Percentiles rank a stretch among this genome's conserved stretches.
phyloP scores from a whole-genome alignment of 192 early-diverging fungal genomes.

The Coemansia aciculifera region DNA sequence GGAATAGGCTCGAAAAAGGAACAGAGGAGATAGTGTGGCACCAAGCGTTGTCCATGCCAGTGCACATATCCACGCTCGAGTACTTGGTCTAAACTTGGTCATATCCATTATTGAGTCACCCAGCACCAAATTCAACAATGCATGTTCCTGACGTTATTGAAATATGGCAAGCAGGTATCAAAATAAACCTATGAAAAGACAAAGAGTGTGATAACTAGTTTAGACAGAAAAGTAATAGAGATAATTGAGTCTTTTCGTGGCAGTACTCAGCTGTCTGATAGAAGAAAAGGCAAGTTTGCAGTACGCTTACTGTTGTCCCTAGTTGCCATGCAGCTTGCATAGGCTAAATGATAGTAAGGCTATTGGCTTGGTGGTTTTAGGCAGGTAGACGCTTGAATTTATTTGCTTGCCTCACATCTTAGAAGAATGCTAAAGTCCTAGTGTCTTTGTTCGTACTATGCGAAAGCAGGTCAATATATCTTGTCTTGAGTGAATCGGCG shows the following conservation, averaged over 20 bases:
- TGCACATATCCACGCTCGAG: conserved; percentile 37
- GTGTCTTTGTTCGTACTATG: no score
- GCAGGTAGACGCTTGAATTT: no score
- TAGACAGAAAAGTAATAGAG: neutral
- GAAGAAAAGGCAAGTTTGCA: no score
- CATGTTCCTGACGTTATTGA: neutral
- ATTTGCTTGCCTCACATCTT: no score
- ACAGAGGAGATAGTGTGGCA: conserved; percentile 39
- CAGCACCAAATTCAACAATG: neutral
- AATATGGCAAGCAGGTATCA: neutral
- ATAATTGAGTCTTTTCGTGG: neutral
- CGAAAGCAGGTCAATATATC: no score
- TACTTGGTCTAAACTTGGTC: conserved; percentile 25
- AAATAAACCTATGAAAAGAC: no score
- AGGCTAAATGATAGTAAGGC: no score
- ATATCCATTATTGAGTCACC: neutral
- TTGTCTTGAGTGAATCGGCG: no score
- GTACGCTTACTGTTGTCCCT: neutral
- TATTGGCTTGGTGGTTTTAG: no score
- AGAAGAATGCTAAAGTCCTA: no score
- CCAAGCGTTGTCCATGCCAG: conserved; percentile 30
- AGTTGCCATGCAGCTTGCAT: neutral
- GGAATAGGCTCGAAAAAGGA: conserved; percentile 44
- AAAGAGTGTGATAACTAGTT: neutral
- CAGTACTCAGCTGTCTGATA: neutral